Evolutionary conservation across 2,329 filamentous ascomycete species (phyloP).

Genomic region (Cladobotryum mycophilum): DNA sequence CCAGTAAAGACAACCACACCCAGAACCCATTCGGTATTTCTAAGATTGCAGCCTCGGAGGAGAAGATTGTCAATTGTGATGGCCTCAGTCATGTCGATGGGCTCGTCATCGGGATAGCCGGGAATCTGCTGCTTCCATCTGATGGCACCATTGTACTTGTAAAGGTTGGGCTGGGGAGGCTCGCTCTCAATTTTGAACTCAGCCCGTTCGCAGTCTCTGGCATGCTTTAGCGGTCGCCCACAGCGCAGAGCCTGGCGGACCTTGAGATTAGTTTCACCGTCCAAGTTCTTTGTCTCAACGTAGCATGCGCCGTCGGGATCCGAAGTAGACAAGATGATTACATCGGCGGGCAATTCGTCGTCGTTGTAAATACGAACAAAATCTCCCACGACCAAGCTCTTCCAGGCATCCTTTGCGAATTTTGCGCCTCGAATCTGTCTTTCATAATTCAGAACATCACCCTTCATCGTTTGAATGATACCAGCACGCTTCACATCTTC

Average conservation of each 20-base stretch:
- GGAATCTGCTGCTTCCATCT: conserved; percentile 74
- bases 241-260: conserved; percentile 86
- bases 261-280: conserved; percentile 96
- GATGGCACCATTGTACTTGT: conserved; percentile 87
- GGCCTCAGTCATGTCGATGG: conserved; percentile 79
- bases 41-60: conserved; percentile 83
- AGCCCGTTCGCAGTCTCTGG: conserved; percentile 83
- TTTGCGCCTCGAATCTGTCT: conserved; percentile 62
- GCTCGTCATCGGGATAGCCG: conserved; percentile 53
- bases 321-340: conserved; percentile 87
- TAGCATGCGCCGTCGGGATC: conserved; percentile 94
- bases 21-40: conserved; percentile 94
- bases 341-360: conserved; percentile 88
- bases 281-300: conserved; percentile 95
- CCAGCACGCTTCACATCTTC: conserved; percentile 28
- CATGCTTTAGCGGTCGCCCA: conserved; percentile 75
- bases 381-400: conserved; percentile 89
- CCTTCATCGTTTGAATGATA: conserved; percentile 41
- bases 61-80: conserved; percentile 93
- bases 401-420: conserved; percentile 94
- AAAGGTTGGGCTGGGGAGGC: conserved; percentile 84
- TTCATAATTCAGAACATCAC: conserved; percentile 65
- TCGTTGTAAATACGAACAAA: conserved; percentile 96
- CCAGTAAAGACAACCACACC: conserved; percentile 93
- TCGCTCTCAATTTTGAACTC: conserved; percentile 89